Percentiles rank a stretch among this genome's conserved stretches.
phyloP scores from a whole-genome alignment of 768 basidiomycete genomes.

The Podaxis sp. region DNA sequence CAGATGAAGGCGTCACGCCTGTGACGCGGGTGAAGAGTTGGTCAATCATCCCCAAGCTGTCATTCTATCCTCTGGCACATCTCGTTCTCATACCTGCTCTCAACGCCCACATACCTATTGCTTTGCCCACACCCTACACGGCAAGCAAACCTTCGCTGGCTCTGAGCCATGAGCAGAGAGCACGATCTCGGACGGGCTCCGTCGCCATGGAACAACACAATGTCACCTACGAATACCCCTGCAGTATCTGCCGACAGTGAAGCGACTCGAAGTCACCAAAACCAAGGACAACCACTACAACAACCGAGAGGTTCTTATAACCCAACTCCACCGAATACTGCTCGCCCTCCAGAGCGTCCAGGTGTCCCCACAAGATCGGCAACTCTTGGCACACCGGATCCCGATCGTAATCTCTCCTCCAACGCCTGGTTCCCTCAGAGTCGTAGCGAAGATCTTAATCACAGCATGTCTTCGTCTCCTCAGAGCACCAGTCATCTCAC shows the following conservation, averaged over 20 bases:
- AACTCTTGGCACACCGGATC: conserved; percentile 56
- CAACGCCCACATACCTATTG: conserved; percentile 2
- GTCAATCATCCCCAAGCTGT: conserved; percentile 17
- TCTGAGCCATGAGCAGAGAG: conserved; percentile 36
- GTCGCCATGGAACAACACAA: conserved; percentile 26
- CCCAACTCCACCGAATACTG: conserved; percentile 33
- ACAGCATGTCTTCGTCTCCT: conserved; percentile 35
- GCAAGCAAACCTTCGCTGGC: conserved; percentile 3
- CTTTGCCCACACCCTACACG: neutral
- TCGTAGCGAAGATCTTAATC: conserved; percentile 74
- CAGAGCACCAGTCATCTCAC: conserved; percentile 22
- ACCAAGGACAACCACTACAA: conserved; percentile 16
- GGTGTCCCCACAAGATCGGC: conserved; percentile 63
- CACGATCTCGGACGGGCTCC: conserved; percentile 33
- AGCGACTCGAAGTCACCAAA: conserved; percentile 24
- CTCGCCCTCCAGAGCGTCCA: conserved; percentile 51
- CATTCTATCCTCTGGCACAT: conserved; percentile 15
- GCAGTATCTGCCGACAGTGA: conserved; percentile 11
- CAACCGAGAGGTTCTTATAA: conserved; percentile 30
- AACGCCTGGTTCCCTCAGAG: conserved; percentile 44
- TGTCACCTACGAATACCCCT: conserved; percentile 16
- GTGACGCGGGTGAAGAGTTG: conserved; percentile 17
- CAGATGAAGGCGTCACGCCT: neutral
- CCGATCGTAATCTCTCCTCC: conserved; percentile 47
- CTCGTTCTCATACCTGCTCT: conserved; percentile 14